Evolutionary conservation across 129 eudicot species (phyloP).

Genomic region (Flaveria trinervia): DNA sequence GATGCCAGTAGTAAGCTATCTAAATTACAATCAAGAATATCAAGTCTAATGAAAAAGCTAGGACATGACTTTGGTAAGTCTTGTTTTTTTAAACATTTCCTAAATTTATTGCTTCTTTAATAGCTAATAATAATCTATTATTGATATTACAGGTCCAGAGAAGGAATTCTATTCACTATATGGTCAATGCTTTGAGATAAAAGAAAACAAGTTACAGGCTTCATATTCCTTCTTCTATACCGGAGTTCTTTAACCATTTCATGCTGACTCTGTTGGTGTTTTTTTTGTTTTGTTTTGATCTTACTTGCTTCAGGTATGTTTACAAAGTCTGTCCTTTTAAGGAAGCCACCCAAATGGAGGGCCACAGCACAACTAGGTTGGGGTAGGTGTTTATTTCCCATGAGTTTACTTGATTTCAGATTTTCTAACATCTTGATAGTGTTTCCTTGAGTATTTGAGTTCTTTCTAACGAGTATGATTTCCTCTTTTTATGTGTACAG

Average conservation of each 20-base stretch:
- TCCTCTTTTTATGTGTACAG: slow-evolving; percentile 34
- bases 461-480: neutral
- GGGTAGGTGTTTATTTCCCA: slow-evolving; percentile 58
- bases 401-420: neutral
- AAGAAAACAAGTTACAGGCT: slow-evolving; percentile 71
- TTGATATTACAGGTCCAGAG: slow-evolving; percentile 71
- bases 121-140: slow-evolving; percentile 3
- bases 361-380: slow-evolving; percentile 82
- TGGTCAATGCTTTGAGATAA: slow-evolving; percentile 83
- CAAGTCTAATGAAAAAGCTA: slow-evolving; percentile 75
- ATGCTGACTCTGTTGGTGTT: slow-evolving; percentile 17
- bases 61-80: slow-evolving; percentile 77
- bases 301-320: slow-evolving; percentile 63
- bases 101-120: neutral
- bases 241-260: neutral
- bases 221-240: slow-evolving; percentile 23
- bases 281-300: neutral
- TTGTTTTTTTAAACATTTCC: neutral
- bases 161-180: slow-evolving; percentile 86
- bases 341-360: slow-evolving; percentile 91
- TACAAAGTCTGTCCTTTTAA: slow-evolving; percentile 93
- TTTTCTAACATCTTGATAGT: neutral
- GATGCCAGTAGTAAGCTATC: slow-evolving; percentile 81
- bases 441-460: neutral
- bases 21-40: slow-evolving; percentile 85